Conservation (phyloP, 2,329 filamentous ascomycete genomes). For the Fusarium abutilonis region DNA sequence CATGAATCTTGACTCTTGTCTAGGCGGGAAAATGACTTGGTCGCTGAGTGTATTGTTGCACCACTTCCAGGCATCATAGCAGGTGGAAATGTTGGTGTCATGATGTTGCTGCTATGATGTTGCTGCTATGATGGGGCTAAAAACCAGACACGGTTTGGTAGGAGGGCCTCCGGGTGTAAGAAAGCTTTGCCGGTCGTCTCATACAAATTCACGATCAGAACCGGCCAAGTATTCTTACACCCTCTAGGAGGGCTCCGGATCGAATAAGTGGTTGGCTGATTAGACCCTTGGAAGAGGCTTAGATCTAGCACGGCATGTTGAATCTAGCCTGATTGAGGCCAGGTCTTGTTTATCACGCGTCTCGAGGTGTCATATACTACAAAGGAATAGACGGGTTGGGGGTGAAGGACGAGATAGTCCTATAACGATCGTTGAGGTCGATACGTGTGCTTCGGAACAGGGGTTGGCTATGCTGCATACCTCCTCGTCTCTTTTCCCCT, state of each 20-base stretch:
- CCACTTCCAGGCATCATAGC: not conserved
- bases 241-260: not conserved
- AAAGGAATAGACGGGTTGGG: not conserved
- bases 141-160: not conserved
- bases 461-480: not conserved
- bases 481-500: too few relatives aligned
- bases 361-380: constrained; percentile 38
- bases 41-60: not conserved
- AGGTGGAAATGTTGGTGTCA: constrained; percentile 25
- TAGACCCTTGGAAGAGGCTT: not conserved
- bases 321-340: constrained; percentile 21
- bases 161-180: too few relatives aligned
- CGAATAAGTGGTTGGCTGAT: not conserved
- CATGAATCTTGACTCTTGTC: not conserved
- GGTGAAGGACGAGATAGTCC: constrained; percentile 1
- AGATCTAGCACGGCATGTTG: constrained; percentile 9
- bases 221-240: too few relatives aligned
- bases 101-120: constrained; percentile 12
- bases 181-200: too few relatives aligned
- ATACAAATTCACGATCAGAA: too few relatives aligned
- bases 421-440: constrained; percentile 8
- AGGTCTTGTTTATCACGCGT: constrained; percentile 9
- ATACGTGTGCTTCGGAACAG: constrained; percentile 3
- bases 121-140: not conserved
- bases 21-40: constrained; percentile 20